Evolutionary conservation across 225 moss, liverwort and hornwort genomes (phyloP), one percentile per base, ranked within the genome.

Genomic region (Polytrichum commune): DNA sequence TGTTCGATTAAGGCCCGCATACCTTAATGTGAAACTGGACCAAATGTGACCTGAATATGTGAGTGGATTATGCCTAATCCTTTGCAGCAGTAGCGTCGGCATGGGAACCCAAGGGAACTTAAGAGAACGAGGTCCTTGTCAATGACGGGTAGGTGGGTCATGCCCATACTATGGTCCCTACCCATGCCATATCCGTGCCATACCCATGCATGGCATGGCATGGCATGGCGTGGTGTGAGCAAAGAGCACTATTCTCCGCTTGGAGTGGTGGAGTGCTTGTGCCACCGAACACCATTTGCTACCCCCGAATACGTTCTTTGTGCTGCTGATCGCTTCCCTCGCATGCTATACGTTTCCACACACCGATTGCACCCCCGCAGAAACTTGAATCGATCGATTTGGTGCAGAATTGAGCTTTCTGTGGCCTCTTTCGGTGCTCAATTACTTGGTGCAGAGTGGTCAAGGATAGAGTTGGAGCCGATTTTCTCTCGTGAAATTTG

Each of bases 41-140:
- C 7, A 32, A 32, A 32, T 32, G 26, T 32, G 32, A 26, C 1
- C 26, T 26, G 32, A 32, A 32, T 32, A 32, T 35, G 9, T 35
- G 35, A 35, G 35, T 46, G 16, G 46, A 46, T 3, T 3, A 46
- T 64, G 46, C 62, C 64, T 63, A 73, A 16, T 0, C 29, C 9
- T 9, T 35, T 35, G 35, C 35, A 35, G 9, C 8, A 30, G 18
- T 28, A 30, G 54, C 4, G 28, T 60, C 54, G 13, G 6, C 27
- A 75, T 29, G 29, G 25, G 57, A 53, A 38, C 13, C 61, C 68
- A 29, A 29, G 74, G 30, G 29, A 72, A 63, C 66, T 60, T 20
- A 29, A 35, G 74, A 78, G 28, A 75, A 65, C 73, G 24, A 72
- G 63, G 9, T 73, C 69, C 23, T 66, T 69, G 57, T 53, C 10